Conservation (phyloP, 2,329 filamentous ascomycete species). For the Lachnellula subtilissima region DNA sequence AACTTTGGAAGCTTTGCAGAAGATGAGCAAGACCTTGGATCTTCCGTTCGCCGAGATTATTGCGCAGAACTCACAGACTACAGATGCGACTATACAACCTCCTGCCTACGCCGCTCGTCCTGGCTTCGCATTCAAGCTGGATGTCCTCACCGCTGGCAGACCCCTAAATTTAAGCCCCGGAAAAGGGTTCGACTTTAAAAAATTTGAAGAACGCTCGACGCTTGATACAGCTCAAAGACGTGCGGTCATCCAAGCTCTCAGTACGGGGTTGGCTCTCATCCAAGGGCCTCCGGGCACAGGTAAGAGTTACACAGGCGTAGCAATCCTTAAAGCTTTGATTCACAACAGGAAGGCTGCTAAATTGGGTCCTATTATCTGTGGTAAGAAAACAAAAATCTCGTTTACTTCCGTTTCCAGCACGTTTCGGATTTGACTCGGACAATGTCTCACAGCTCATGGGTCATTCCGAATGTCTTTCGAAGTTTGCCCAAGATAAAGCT, state of each 20-base stretch:
- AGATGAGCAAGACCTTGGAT: constrained; percentile 39
- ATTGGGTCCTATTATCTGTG: constrained; percentile 47
- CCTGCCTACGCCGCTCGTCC: constrained; percentile 46
- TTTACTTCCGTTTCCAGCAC: too few species aligned
- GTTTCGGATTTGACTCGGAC: too few species aligned
- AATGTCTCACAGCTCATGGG: too few species aligned
- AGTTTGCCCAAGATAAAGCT: too few species aligned
- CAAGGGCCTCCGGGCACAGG: constrained; percentile 70
- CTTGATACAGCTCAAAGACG: constrained; percentile 49
- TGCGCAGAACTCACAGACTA: constrained; percentile 28
- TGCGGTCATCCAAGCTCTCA: constrained; percentile 50
- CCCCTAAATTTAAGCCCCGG: constrained; percentile 27
- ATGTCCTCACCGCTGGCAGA: constrained; percentile 16
- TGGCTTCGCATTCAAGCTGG: constrained; percentile 47
- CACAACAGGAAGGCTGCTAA: constrained; percentile 35
- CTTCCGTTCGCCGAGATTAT: constrained; percentile 48
- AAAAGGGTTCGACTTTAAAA: constrained; percentile 28
- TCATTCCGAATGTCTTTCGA: too few species aligned
- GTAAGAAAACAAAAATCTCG: too few species aligned
- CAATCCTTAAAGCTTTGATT: constrained; percentile 53
- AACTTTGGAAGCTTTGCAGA: constrained; percentile 51
- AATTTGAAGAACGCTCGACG: constrained; percentile 26
- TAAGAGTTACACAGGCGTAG: constrained; percentile 57
- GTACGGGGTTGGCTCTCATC: constrained; percentile 52
- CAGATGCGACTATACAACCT: constrained; percentile 33